A percentile compares a stretch with the other conserved stretches of the same genome.
These are phyloP conservation scores for Phytophthora pistaciae DNA, from an alignment of 352 stramenopile genomes.

Conservation along the genomic window DNA sequence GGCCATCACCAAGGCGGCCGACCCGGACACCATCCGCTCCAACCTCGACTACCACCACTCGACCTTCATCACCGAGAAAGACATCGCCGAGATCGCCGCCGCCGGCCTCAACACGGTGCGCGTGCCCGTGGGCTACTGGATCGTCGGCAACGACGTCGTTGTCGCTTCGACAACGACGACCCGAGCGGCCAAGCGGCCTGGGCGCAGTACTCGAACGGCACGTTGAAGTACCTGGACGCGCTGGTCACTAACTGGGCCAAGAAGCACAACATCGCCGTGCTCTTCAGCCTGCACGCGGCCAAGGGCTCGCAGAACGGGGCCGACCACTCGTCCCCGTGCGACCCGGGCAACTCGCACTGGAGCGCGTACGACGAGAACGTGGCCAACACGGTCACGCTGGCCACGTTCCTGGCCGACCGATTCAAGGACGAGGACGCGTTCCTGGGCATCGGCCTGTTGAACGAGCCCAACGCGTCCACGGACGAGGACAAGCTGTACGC, in stretches of 20 bases:
- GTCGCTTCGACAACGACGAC: slow-evolving; percentile 69
- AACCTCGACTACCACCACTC: slow-evolving; percentile 62
- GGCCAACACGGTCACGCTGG: slow-evolving; percentile 53
- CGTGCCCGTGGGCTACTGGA: slow-evolving; percentile 86
- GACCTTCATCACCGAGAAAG: slow-evolving; percentile 77
- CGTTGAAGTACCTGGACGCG: slow-evolving; percentile 56
- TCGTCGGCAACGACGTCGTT: too few species aligned
- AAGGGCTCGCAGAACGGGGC: slow-evolving; percentile 85
- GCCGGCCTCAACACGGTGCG: slow-evolving; percentile 81
- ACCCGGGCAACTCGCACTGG: slow-evolving; percentile 54
- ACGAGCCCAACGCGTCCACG: slow-evolving; percentile 64
- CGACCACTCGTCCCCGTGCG: slow-evolving; percentile 72
- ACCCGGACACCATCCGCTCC: slow-evolving; percentile 42
- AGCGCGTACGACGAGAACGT: slow-evolving; percentile 68
- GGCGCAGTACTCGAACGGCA: slow-evolving; percentile 48
- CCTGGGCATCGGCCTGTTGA: slow-evolving; percentile 72
- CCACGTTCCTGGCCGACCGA: slow-evolving; percentile 58
- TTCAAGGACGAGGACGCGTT: slow-evolving; percentile 78
- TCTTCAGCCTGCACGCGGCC: slow-evolving; percentile 74
- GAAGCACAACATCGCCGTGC: slow-evolving; percentile 61
- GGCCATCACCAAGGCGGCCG: slow-evolving; percentile 53
- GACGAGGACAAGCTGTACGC: slow-evolving; percentile 61
- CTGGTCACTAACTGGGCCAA: slow-evolving; percentile 56
- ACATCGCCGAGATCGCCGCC: slow-evolving; percentile 65
- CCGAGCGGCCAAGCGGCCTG: slow-evolving; percentile 43